A percentile compares a stretch with the other conserved stretches of the same genome.
phyloP scores from a whole-genome alignment of 2,329 filamentous ascomycete genomes.

The Colletotrichum sp. region DNA sequence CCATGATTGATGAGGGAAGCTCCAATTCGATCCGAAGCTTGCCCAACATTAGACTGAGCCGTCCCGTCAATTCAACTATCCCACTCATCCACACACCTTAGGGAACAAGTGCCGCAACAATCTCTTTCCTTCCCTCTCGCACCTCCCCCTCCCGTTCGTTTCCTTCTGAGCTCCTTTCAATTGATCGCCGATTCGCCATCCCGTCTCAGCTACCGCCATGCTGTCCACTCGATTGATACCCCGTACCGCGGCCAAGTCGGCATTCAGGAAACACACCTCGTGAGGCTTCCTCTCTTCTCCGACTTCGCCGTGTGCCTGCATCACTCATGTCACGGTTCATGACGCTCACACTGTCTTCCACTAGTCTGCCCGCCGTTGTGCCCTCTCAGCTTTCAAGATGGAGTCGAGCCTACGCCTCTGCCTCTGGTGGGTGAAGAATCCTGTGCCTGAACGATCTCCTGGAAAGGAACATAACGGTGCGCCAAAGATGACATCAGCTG shows the following conservation, averaged over 20 bases:
- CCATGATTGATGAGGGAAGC: not conserved
- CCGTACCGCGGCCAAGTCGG: conserved; percentile 61
- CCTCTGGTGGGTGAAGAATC: conserved; percentile 52
- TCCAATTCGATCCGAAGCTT: conserved; percentile 10
- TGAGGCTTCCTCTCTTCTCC: conserved; percentile 41
- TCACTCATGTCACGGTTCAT: conserved; percentile 22
- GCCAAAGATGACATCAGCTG: conserved; percentile 22
- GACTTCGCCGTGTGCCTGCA: not conserved
- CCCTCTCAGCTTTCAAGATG: conserved; percentile 54
- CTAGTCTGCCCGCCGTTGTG: conserved; percentile 55
- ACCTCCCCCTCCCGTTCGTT: not conserved
- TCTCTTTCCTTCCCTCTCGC: not conserved
- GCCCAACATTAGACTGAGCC: not conserved
- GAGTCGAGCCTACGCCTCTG: conserved; percentile 64
- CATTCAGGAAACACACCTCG: conserved; percentile 56
- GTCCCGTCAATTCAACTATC: not conserved
- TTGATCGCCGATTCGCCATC: conserved; percentile 29
- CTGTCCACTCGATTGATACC: conserved; percentile 66
- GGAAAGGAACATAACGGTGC: not conserved
- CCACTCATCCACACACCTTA: not conserved
- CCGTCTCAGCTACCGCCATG: conserved; percentile 50
- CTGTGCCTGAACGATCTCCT: not conserved
- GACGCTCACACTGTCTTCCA: not conserved
- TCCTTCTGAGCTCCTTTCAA: conserved; percentile 5
- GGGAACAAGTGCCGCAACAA: not conserved